Conservation (phyloP, 306 rosid species). For the Cercis canadensis region DNA sequence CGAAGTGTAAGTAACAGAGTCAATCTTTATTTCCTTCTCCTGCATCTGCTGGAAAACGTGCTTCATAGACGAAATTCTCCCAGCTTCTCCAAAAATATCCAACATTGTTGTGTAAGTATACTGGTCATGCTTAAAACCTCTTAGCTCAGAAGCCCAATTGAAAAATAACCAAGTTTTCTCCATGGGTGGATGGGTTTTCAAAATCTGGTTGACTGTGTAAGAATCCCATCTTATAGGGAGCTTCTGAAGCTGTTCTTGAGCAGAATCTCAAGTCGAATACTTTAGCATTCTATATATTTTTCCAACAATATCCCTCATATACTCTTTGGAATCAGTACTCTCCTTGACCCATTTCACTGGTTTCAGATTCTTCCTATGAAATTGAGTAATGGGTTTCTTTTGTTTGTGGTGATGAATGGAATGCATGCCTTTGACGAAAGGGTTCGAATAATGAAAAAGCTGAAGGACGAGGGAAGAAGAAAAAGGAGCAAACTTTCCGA, state of each 20-base stretch:
- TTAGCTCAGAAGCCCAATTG: constrained; percentile 68
- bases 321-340: constrained; percentile 34
- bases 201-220: constrained; percentile 75
- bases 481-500: constrained; percentile 29
- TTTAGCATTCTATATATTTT: constrained; percentile 56
- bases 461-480: constrained; percentile 11
- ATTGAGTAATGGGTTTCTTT: constrained; percentile 36
- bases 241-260: constrained; percentile 51
- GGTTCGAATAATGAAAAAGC: background rate
- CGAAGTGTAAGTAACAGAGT: constrained; percentile 78
- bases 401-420: constrained; percentile 47
- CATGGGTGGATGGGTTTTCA: constrained; percentile 89
- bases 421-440: constrained; percentile 42
- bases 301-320: constrained; percentile 57
- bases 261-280: constrained; percentile 74
- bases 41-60: constrained; percentile 71
- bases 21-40: constrained; percentile 66
- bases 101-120: constrained; percentile 86
- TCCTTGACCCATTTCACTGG: constrained; percentile 20
- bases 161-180: constrained; percentile 89
- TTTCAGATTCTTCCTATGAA: constrained; percentile 23
- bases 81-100: constrained; percentile 89
- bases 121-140: constrained; percentile 77
- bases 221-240: constrained; percentile 83
- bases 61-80: constrained; percentile 84